Evolutionary conservation across 2,329 filamentous ascomycete genomes (phyloP).

Genomic region (Madurella fahalii): DNA sequence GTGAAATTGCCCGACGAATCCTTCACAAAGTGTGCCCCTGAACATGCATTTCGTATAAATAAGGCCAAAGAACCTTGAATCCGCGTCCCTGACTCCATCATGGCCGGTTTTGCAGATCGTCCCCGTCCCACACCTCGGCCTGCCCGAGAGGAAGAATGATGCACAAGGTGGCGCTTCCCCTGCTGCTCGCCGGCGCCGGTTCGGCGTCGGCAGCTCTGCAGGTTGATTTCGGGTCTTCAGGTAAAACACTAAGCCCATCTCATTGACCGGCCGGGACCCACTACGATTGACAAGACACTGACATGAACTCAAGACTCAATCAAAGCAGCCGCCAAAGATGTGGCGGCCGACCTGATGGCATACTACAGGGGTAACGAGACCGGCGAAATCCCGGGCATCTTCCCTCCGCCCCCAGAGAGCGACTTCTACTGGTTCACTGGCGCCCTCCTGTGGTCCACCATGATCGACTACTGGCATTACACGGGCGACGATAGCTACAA

Average conservation of each 20-base stretch:
- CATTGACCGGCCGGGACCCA: too few species aligned
- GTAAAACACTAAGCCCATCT: constrained; percentile 1
- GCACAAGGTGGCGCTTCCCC: neutral
- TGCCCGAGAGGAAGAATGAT: neutral
- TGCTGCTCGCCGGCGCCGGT: constrained; percentile 9
- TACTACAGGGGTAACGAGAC: constrained; percentile 20
- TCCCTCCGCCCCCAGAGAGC: constrained; percentile 33
- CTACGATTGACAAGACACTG: neutral
- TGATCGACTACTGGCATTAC: constrained; percentile 35
- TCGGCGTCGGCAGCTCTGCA: constrained; percentile 15
- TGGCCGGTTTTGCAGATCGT: neutral
- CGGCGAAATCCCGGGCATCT: constrained; percentile 49
- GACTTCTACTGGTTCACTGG: constrained; percentile 71
- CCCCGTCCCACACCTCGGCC: neutral
- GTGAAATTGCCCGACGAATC: too few species aligned
- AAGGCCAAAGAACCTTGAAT: too few species aligned
- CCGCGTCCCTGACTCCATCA: neutral
- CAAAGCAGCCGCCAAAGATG: constrained; percentile 15
- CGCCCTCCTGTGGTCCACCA: constrained; percentile 60
- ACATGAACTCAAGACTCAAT: constrained; percentile 8
- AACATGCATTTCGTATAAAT: too few species aligned
- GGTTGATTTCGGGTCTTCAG: constrained; percentile 16
- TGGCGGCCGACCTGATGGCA: constrained; percentile 17
- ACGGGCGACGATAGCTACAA: constrained; percentile 63
- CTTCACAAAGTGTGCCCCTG: too few species aligned